Evolutionary conservation across 768 basidiomycete species (phyloP), one percentile per base, ranked within the genome.

Genomic region (Imleria badia): DNA sequence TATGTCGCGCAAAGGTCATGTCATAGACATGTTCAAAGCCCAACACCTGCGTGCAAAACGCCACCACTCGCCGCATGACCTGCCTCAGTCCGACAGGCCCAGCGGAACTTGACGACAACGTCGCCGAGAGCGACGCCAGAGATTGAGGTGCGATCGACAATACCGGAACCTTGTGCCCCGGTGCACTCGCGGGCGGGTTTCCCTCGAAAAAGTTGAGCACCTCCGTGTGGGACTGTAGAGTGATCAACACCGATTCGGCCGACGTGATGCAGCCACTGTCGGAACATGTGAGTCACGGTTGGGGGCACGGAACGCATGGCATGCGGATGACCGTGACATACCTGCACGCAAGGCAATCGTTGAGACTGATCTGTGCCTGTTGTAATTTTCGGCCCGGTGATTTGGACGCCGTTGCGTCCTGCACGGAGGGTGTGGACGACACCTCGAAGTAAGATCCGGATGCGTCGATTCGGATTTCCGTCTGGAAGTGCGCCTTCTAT

Each of bases 311-410:
- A 14, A 52, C 15, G 22, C 12, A 31, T 22, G 29, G 6, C 35
- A 23, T 11, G 4, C 14, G 30, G 48, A 50, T 19, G 39, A 26
- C 26, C 26, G 26, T 26, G 26, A 76, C 87, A 48, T 66, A 92
- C 95, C 94, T 97, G 81, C 97, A 98, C 23, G 97, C 97, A 43
- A 99, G 78, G 74, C 97, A 99, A 68, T 99, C 97, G 60, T 97
- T 98, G 63, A 99, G 72, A 67, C 87, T 98, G 60, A 99, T 93
- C 70, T 98, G 90, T 3, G 97, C 97, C 61, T 93, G 92, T 63
- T 93, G 83, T 12, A 99, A 79, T 72, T 91, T 94, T 70, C 78
- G 79, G 31, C 50, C 66, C 40, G 62, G 30, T 15, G 63, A 59
- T 30, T 73, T 74, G 48, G 52, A n/a, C 30, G 56, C 40, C 17